Base-by-base conservation (phyloP, 2,329 filamentous ascomycete species). In the Byssothecium circinans region DNA sequence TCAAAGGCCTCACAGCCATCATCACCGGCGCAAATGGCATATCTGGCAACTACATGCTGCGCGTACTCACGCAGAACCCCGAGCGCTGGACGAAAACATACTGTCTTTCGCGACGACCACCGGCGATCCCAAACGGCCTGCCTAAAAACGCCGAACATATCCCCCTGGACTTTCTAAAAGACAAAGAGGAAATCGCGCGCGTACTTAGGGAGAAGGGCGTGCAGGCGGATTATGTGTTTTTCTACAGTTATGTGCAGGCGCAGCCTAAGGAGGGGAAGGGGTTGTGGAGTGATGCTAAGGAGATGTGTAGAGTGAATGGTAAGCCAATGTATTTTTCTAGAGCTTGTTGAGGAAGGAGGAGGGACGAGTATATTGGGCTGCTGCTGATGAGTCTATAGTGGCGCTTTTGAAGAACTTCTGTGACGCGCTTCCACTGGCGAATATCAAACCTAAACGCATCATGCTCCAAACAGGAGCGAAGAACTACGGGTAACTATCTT, bases 21-120 rank as follows among this genome's bases (percentile, higher is more conserved):
- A 71, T 81, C 30, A 79, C 77, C 0, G 79, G 79, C 5, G 76
- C 78, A 43, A 81, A 80, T 69, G 80, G 78, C 8, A 78, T 81
- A 22, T 79, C 76, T 0, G 79, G 79, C 2, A 72, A 76, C 50
- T 72, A 79, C 57, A 79, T 78, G 64, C 63, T 81, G 41, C 74
- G 74, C 10, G 78, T 75, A 1, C 68, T 81, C 2, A 66, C 71
- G 14, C 69, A 78, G 29, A 66, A 69, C 17, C 76, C 78, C 0
- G 50, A 75, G 37, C 70, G 78, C 43, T 81, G 79, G 79, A 70
- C 60, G 10, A 81, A 80, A 50, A 75, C 81, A 38, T 80, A 78
- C 58, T 74, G 75, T 32, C 58, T 80, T 2, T 78, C 74, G 1
- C 60, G 78, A 6, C 67, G 77, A 2, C 74, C 77, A 8, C 78